Evolutionary conservation across 2,329 filamentous ascomycete species (phyloP).

Genomic region (Cladosporium sp.): DNA sequence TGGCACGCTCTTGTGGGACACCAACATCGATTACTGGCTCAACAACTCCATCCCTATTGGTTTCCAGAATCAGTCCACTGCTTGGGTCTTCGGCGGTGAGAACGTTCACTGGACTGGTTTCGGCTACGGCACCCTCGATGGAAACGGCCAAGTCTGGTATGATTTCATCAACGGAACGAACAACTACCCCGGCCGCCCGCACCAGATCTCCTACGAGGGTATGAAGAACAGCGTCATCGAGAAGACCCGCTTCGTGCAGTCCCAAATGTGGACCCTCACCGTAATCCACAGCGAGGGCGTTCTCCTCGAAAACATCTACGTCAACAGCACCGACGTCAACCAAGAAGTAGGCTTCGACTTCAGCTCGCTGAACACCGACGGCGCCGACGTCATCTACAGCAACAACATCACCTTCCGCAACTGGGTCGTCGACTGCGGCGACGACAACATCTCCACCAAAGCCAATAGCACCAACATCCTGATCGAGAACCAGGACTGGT

Average conservation of each 20-base stretch:
- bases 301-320: conserved; percentile 48
- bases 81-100: conserved; percentile 53
- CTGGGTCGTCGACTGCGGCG: conserved; percentile 50
- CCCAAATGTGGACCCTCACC: conserved; percentile 55
- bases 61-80: conserved; percentile 54
- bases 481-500: conserved; percentile 48
- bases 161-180: conserved; percentile 36
- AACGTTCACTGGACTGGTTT: conserved; percentile 48
- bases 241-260: conserved; percentile 50
- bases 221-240: conserved; percentile 47
- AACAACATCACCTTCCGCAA: conserved; percentile 49
- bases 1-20: conserved; percentile 44
- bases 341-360: conserved; percentile 19
- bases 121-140: conserved; percentile 52
- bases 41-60: conserved; percentile 48
- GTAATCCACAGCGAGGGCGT: conserved; percentile 47
- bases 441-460: conserved; percentile 53
- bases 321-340: conserved; percentile 45
- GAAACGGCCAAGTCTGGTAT: conserved; percentile 60
- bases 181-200: conserved; percentile 39
- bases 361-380: conserved; percentile 42
- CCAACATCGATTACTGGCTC: conserved; percentile 49
- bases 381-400: conserved; percentile 52
- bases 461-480: conserved; percentile 54
- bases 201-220: conserved; percentile 49